phyloP scores from a whole-genome alignment of 495 filamentous ascomycete genomes.

The Daldinia decipiens region DNA sequence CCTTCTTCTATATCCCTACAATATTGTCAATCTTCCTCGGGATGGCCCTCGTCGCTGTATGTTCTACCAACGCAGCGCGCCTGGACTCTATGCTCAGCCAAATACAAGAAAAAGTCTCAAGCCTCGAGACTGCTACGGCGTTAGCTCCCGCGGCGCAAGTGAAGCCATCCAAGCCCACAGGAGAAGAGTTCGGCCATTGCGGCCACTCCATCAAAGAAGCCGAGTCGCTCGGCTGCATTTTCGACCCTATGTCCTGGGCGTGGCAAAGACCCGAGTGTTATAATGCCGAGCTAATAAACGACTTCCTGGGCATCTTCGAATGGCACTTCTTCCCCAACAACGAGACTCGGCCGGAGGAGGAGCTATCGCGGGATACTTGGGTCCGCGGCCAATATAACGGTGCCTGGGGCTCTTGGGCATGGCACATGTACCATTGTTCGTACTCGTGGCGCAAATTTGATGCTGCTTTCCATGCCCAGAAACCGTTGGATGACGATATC shows the following conservation, averaged over 20 bases:
- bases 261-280: conserved; percentile 17
- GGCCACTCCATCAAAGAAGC: conserved; percentile 18
- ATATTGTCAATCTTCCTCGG: not conserved
- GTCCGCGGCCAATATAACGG: conserved; percentile 12
- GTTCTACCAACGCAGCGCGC: not conserved
- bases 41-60: not conserved
- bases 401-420: conserved; percentile 3
- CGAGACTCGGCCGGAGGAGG: conserved; percentile 11
- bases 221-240: conserved; percentile 18
- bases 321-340: conserved; percentile 28
- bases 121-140: not conserved
- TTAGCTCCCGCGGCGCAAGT: not conserved
- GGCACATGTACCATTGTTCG: conserved; percentile 23
- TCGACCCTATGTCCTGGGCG: conserved; percentile 30
- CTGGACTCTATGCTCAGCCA: not conserved
- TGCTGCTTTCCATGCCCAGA: conserved; percentile 8
- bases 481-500: conserved; percentile 30
- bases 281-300: conserved; percentile 22
- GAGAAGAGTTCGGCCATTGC: conserved; percentile 25
- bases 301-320: conserved; percentile 24
- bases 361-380: conserved; percentile 11
- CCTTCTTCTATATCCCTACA: not conserved
- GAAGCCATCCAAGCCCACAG: not conserved
- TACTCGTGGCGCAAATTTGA: conserved; percentile 25
- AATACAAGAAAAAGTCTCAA: not conserved